Base-by-base conservation (phyloP, 2,329 filamentous ascomycete species). In the Magnaporthiopsis poae region DNA sequence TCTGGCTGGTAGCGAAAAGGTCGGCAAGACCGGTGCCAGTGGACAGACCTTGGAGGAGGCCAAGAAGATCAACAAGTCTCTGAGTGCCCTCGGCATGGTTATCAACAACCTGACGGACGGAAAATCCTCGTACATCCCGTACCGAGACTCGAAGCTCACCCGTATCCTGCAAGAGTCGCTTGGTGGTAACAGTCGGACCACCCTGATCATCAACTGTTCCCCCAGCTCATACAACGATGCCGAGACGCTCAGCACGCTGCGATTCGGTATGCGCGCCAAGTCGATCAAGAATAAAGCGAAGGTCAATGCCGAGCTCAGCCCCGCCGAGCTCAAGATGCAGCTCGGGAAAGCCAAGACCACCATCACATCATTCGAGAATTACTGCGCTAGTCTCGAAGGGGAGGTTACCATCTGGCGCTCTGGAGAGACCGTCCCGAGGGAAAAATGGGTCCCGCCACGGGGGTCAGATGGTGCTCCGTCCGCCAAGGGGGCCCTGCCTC, bases 241-340 rank as follows among this genome's bases (percentile, higher is more conserved):
- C 66, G 95, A 99, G 80, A 98, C 95, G 0, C 80, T 98, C 63
- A 90, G 92, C 70, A 99, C 95, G 0, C 80, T 99, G 68, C 87
- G 93, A 62, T 99, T 98, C 75, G 95, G 95, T 81, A 96, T 95
- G 79, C 85, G 95, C 76, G 95, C 95, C 67, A 99, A 99, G 82
- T 91, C 92, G 0, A 99, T 99, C 82, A 97, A 98, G 89, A 98
- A 98, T 83, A 98, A 98, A 84, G 95, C 95, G 78, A 99, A 98
- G 89, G 90, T 99, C 85, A 99, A 99, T 76, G 93, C 94, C 62
- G 95, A 99, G 78, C 86, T 99, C 73, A 98, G 94, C 74, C 95
- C 95, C 62, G 88, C 92, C 15, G 95, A 99, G 78, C 87, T 99
- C 82, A 99, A 98, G 80, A 84, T 88, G 64, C 84, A 97, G 74